These are phyloP conservation scores for Macaranga tanarius DNA, from an alignment of 441 rosid genomes.

Conservation along the genomic window DNA sequence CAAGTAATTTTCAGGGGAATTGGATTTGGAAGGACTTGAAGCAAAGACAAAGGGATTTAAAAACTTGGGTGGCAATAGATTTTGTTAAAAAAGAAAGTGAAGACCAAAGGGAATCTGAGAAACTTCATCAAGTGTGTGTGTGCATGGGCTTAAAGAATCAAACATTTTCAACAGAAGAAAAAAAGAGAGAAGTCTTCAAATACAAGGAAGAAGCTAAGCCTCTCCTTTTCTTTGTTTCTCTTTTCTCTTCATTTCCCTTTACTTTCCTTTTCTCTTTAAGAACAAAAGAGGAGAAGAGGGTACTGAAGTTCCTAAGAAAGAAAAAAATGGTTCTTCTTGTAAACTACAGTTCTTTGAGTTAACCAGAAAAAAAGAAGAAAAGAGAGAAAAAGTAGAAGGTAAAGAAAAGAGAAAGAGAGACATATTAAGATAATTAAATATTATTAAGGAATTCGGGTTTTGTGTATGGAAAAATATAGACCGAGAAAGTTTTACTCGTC, in stretches of 20 bases:
- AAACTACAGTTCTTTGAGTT: slow-evolving; percentile 10
- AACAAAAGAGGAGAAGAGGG: slow-evolving; percentile 26
- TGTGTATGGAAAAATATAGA: no score
- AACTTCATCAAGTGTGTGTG: slow-evolving; percentile 36
- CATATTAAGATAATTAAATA: not conserved
- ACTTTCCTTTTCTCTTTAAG: slow-evolving; percentile 24
- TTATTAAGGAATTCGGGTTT: not conserved
- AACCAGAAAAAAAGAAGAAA: slow-evolving; percentile 24
- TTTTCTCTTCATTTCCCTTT: slow-evolving; percentile 32
- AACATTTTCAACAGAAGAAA: slow-evolving; percentile 41
- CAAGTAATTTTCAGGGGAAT: slow-evolving; percentile 16
- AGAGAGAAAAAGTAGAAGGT: slow-evolving; percentile 1
- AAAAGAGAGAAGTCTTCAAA: slow-evolving; percentile 42
- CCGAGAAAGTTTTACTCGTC: no score
- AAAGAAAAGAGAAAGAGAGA: not conserved
- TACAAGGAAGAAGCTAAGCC: slow-evolving; percentile 54
- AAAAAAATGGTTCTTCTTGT: slow-evolving; percentile 9
- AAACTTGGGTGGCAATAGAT: slow-evolving; percentile 26
- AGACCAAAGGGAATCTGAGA: slow-evolving; percentile 44
- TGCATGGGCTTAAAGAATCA: slow-evolving; percentile 42
- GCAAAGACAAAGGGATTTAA: slow-evolving; percentile 42
- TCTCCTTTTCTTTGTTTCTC: slow-evolving; percentile 39
- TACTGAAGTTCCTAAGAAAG: slow-evolving; percentile 21
- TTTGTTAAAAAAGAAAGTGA: slow-evolving; percentile 34
- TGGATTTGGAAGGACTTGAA: slow-evolving; percentile 42